These are phyloP conservation scores for Aspergillus affinis DNA, from an alignment of 495 filamentous ascomycete species.

Conservation along the genomic window DNA sequence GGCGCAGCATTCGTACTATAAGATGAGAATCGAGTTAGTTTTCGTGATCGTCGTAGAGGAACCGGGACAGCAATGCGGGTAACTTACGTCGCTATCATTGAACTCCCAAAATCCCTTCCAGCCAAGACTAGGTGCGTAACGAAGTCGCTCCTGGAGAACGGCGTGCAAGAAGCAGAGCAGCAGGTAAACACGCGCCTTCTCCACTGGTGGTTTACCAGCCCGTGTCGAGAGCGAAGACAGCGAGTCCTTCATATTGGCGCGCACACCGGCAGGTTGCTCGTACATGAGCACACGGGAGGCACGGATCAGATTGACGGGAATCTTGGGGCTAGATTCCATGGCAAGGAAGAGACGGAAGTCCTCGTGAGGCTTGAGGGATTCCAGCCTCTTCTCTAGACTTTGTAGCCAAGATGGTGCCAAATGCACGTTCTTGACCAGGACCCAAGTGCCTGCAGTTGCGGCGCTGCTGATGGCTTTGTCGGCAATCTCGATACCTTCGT, in stretches of 20 bases:
- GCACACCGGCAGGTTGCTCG: conserved; percentile 93
- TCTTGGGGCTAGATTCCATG: conserved; percentile 96
- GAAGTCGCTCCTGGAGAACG: conserved; percentile 91
- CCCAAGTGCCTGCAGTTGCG: conserved; percentile 90
- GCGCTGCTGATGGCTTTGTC: conserved; percentile 95
- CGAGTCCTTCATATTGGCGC: conserved; percentile 98
- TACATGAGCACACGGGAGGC: conserved; percentile 95
- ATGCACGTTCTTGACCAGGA: conserved; percentile 98
- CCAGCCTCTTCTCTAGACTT: conserved; percentile 93
- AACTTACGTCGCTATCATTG: conserved; percentile 95
- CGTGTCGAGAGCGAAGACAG: conserved; percentile 78
- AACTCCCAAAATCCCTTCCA: conserved; percentile 99
- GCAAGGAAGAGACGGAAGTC: conserved; percentile 96
- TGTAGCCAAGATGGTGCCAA: conserved; percentile 94
- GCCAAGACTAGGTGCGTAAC: conserved; percentile 90
- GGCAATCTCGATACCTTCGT: conserved; percentile 84
- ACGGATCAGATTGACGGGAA: conserved; percentile 91
- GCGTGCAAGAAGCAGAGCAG: conserved; percentile 93
- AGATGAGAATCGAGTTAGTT: conserved; percentile 29
- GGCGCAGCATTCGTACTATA: conserved; percentile 92
- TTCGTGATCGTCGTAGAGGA: background rate
- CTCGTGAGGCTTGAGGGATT: conserved; percentile 88
- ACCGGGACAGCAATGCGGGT: background rate
- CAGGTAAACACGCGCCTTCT: conserved; percentile 88
- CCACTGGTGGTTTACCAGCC: conserved; percentile 78